These are phyloP conservation scores for Lathyrus oleraceus DNA, from an alignment of 306 rosid species.

Conservation along the genomic window DNA sequence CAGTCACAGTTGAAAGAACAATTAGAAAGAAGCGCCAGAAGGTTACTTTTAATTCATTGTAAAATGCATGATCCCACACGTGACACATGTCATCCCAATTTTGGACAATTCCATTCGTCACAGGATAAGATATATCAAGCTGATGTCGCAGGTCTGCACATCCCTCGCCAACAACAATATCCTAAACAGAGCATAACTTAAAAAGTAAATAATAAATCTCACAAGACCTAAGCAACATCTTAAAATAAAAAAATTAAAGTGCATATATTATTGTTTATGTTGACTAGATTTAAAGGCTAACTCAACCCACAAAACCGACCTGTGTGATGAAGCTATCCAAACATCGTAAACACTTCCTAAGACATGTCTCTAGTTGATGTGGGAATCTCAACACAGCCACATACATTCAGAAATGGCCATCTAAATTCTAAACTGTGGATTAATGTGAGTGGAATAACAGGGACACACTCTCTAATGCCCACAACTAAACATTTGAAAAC, in stretches of 20 bases:
- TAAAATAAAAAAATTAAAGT: neutral
- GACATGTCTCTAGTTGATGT: neutral
- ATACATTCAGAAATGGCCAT: neutral
- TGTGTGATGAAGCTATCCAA: neutral
- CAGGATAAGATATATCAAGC: conserved; percentile 92
- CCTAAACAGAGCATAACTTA: conserved; percentile 44
- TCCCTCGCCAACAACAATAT: conserved; percentile 85
- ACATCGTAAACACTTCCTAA: neutral
- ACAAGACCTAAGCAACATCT: conserved; percentile 12
- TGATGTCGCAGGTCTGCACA: conserved; percentile 95
- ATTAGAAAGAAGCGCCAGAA: conserved; percentile 22
- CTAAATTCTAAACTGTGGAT: neutral
- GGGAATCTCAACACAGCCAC: neutral
- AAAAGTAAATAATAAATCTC: conserved; percentile 2
- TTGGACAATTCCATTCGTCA: conserved; percentile 89
- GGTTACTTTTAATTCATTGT: conserved; percentile 74
- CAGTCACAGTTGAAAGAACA: conserved; percentile 9
- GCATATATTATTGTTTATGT: neutral
- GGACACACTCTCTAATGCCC: neutral
- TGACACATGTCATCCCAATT: conserved; percentile 99
- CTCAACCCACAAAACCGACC: neutral
- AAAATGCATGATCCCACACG: conserved; percentile 98
- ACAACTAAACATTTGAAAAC: neutral
- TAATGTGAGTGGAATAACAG: neutral
- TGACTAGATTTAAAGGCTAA: neutral